Evolutionary conservation across 2,329 filamentous ascomycete species (phyloP), one percentile per base, ranked within the genome.

Genomic region (Colletotrichum camelliae): DNA sequence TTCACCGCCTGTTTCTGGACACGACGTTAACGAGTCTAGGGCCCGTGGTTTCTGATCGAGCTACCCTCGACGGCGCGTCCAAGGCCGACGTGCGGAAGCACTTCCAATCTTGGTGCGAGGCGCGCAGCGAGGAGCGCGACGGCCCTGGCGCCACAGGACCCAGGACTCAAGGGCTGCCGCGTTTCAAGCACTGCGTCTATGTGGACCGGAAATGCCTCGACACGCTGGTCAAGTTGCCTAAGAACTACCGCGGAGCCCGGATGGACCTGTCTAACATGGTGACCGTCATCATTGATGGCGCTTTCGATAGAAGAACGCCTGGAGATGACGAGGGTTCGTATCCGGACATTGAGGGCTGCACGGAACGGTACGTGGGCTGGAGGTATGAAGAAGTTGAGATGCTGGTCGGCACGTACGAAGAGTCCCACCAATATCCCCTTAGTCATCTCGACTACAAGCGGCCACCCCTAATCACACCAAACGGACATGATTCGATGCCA

Each of bases 21-120:
- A 18, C 15, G 15, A 13, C 16, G 8, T 33, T 35, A 33, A 57
- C 43, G 12, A 67, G 8, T n/a, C 5, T 24, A 69, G 67, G 67
- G 67, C 57, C 48, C 0, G 39, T 77, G 8, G 39, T 77, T 5
- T 67, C 67, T n/a, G 75, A 78, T 43, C 43, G 1, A 4, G 52
- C 61, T 5, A 62, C 61, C 3, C 75, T 78, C 2, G 64, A 76
- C 2, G 70, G 70, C 21, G 77, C 75, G 8, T 69, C 62, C 4
- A 72, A 72, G 35, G 69, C 43, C 2, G 43, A 71, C 3, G 69
- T 71, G 1, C 39, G 43, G 31, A 21, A 35, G 31, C 60, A 58
- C 43, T 71, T 71, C 7, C 12, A 2, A 27, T 43, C 60, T 7
- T 57, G 33, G 69, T 21, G 43, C 4, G 60, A 5, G 1, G 69